Percentiles rank a stretch among this genome's conserved stretches.
Conservation (phyloP, 192 early-diverging fungal species). For the Coemansia sp. region DNA sequence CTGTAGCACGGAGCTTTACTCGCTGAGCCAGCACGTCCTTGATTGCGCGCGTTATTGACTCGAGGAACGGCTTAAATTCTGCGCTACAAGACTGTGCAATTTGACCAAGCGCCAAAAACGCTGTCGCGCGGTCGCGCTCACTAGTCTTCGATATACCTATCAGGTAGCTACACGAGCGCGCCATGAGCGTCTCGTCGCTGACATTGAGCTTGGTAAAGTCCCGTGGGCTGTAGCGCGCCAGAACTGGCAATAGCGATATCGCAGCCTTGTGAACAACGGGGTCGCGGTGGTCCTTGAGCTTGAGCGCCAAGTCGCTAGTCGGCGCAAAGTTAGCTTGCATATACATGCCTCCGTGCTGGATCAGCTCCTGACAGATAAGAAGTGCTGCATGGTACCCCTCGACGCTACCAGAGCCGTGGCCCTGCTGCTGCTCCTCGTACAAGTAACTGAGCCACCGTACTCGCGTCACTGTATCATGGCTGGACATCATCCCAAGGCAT, state of each 20-base stretch:
- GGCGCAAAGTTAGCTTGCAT: slow-evolving; percentile 75
- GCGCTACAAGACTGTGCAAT: slow-evolving; percentile 76
- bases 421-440: slow-evolving; percentile 79
- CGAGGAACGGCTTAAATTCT: slow-evolving; percentile 78
- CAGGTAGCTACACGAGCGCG: slow-evolving; percentile 72
- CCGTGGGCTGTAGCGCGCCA: slow-evolving; percentile 74
- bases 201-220: slow-evolving; percentile 58
- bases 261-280: slow-evolving; percentile 77
- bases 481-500: slow-evolving; percentile 75
- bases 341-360: slow-evolving; percentile 82
- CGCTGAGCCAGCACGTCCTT: slow-evolving; percentile 62
- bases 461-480: slow-evolving; percentile 68
- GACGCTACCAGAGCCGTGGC: slow-evolving; percentile 64
- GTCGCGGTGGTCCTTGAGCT: slow-evolving; percentile 77
- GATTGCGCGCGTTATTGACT: slow-evolving; percentile 70
- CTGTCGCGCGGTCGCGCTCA: slow-evolving; percentile 56
- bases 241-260: slow-evolving; percentile 76
- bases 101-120: slow-evolving; percentile 81
- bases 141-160: slow-evolving; percentile 68
- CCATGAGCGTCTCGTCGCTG: slow-evolving; percentile 61
- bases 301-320: slow-evolving; percentile 72
- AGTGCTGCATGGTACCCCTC: slow-evolving; percentile 88
- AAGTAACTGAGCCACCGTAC: slow-evolving; percentile 72
- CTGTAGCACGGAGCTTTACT: slow-evolving; percentile 44
- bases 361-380: slow-evolving; percentile 73